Evolutionary conservation across 2,329 filamentous ascomycete species (phyloP).

Genomic region (Sporothrix inflata): DNA sequence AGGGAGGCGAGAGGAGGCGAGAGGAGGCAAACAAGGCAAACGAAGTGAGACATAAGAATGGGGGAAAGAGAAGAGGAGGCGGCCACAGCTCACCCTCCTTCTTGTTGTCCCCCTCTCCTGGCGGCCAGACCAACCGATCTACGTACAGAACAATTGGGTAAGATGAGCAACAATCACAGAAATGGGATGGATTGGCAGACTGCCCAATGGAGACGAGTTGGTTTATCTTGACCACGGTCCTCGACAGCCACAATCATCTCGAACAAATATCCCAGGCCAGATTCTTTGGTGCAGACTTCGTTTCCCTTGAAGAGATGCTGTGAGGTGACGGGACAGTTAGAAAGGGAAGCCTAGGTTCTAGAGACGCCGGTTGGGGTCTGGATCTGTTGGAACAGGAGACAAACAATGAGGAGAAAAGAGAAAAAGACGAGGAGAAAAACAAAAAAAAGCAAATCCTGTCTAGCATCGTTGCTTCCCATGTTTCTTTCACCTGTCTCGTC

Average conservation of each 20-base stretch:
- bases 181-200: background rate
- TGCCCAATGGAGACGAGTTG: background rate
- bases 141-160: background rate
- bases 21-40: background rate
- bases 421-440: background rate
- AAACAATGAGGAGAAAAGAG: too few species aligned
- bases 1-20: background rate
- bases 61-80: too few species aligned
- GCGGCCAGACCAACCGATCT: background rate
- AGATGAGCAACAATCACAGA: background rate
- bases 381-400: background rate
- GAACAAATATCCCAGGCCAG: background rate
- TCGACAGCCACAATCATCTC: background rate
- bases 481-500: background rate
- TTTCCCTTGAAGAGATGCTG: background rate
- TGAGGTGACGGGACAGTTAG: background rate
- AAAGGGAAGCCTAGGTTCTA: background rate
- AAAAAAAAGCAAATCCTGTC: background rate
- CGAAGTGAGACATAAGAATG: background rate
- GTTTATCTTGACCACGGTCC: background rate
- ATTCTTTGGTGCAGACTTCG: background rate
- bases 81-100: background rate
- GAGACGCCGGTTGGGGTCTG: background rate
- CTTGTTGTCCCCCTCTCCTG: background rate
- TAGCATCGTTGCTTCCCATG: background rate